phyloP scores from a whole-genome alignment of 768 basidiomycete species.

The Stropharia rugosoannulata region DNA sequence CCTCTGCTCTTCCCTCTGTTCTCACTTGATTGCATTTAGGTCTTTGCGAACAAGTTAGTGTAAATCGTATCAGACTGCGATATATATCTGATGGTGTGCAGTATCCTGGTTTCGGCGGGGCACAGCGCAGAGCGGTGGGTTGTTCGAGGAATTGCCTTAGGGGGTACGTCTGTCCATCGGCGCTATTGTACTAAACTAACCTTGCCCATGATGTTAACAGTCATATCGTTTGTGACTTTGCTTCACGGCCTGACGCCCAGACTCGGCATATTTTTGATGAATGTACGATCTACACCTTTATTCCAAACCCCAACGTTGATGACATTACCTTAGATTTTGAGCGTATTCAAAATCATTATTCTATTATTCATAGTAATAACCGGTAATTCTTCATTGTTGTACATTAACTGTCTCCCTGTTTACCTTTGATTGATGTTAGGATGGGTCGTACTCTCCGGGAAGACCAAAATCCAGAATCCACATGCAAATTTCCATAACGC shows the following conservation, averaged over 20 bases:
- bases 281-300: conserved; percentile 30
- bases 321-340: conserved; percentile 34
- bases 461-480: conserved; percentile 48
- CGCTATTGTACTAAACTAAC: not conserved
- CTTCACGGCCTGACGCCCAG: conserved; percentile 53
- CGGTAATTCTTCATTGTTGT: conserved; percentile 21
- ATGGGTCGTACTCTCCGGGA: conserved; percentile 56
- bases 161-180: conserved; percentile 33
- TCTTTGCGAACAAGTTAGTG: conserved; percentile 29
- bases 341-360: conserved; percentile 54
- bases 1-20: not conserved
- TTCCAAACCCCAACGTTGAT: not conserved
- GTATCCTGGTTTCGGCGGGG: conserved; percentile 49
- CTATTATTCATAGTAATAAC: conserved; percentile 53
- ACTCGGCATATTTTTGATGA: conserved; percentile 52
- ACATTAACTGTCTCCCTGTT: not conserved
- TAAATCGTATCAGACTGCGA: not conserved
- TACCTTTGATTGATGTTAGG: conserved; percentile 25
- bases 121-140: conserved; percentile 42
- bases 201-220: conserved; percentile 23
- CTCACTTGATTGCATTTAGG: conserved; percentile 15
- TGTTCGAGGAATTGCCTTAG: conserved; percentile 58
- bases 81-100: conserved; percentile 15
- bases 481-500: conserved; percentile 51
- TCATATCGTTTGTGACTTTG: conserved; percentile 47